phyloP scores from a whole-genome alignment of 371 early-diverging fungal genomes.

The Encephalitozoon romaleae region DNA sequence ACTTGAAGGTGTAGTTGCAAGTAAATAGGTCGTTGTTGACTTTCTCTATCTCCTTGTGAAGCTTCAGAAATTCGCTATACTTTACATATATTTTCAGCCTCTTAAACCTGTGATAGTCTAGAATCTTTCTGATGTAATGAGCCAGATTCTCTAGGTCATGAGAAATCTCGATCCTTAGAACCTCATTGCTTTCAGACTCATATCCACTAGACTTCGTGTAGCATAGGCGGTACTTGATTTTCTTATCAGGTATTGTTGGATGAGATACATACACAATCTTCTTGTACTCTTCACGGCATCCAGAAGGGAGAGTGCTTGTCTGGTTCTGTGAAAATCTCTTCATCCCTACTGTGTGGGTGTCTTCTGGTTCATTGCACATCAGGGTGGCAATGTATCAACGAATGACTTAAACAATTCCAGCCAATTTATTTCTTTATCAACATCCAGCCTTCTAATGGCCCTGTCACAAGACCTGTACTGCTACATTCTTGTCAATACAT shows the following conservation, averaged over 20 bases:
- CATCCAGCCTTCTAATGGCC: not conserved
- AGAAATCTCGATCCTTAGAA: slow-evolving; percentile 20
- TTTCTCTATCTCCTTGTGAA: not conserved
- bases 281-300: not conserved
- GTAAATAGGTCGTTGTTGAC: not conserved
- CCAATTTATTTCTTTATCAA: not conserved
- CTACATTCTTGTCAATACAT: no score
- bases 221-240: slow-evolving; percentile 5
- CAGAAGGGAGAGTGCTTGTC: not conserved
- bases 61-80: slow-evolving; percentile 22
- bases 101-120: not conserved
- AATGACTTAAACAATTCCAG: not conserved
- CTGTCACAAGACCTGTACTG: not conserved
- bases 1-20: slow-evolving; percentile 11
- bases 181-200: not conserved
- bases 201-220: slow-evolving; percentile 2
- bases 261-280: not conserved
- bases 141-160: not conserved
- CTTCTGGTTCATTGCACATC: not conserved
- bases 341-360: not conserved
- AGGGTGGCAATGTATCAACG: not conserved
- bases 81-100: slow-evolving; percentile 13
- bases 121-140: slow-evolving; percentile 6
- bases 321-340: not conserved
- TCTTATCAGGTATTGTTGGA: not conserved